Conservation (phyloP, 208 protist species). For the Trypanosoma melophagium region DNA sequence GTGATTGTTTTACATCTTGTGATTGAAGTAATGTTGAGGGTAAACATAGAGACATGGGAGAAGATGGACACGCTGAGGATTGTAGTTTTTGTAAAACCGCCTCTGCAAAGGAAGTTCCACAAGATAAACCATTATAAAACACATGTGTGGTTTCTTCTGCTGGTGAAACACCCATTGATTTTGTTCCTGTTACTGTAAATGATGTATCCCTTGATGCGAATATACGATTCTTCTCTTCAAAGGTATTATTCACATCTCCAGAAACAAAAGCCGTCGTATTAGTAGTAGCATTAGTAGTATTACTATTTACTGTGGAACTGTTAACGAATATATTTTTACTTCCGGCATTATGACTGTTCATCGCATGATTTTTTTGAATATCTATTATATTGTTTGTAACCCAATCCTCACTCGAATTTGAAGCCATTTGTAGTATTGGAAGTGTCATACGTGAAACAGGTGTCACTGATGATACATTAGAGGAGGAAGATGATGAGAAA, state of each 20-base stretch:
- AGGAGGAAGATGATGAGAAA: background rate
- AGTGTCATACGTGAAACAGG: background rate
- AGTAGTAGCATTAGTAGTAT: too few species aligned
- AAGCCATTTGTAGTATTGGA: background rate
- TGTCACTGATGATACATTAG: background rate
- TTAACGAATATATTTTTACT: too few species aligned
- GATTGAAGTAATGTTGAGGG: background rate
- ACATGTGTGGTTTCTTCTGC: background rate
- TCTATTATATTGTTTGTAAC: background rate
- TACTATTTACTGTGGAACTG: too few species aligned
- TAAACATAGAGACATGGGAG: background rate
- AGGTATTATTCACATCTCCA: background rate
- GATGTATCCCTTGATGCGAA: background rate
- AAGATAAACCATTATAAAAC: constrained; percentile 16
- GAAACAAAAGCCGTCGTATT: background rate
- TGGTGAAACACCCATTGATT: too few species aligned
- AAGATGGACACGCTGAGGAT: background rate
- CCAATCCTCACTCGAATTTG: background rate
- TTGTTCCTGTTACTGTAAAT: too few species aligned
- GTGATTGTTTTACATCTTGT: background rate
- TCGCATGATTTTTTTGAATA: background rate
- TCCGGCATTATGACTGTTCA: too few species aligned
- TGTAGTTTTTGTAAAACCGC: constrained; percentile 4
- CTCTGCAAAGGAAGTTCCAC: constrained; percentile 14
- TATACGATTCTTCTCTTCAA: background rate